Conservation (phyloP, 2,329 filamentous ascomycete species). For the Xylaria sp. region DNA sequence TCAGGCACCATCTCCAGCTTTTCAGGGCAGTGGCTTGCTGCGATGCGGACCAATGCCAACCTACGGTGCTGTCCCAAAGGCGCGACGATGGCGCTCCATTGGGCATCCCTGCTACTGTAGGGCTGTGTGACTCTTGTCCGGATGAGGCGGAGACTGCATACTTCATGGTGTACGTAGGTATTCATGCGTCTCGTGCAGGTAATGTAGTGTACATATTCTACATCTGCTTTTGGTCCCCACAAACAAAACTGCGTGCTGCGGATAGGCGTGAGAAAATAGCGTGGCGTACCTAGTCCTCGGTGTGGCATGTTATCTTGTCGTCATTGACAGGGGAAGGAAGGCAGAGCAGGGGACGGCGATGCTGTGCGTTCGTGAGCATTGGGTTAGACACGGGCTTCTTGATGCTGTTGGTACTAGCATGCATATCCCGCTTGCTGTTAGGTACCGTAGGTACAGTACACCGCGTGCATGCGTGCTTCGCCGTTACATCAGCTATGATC, state of each 20-base stretch:
- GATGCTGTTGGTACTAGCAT: conserved; percentile 10
- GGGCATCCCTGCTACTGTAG: conserved; percentile 6
- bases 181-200: neutral
- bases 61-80: no score
- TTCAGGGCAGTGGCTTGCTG: conserved; percentile 5
- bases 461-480: neutral
- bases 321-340: conserved; percentile 4
- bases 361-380: neutral
- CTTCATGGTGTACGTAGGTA: neutral
- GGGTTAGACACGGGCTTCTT: neutral
- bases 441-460: conserved; percentile 26
- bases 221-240: neutral
- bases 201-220: neutral
- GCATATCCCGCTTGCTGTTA: neutral
- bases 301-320: conserved; percentile 3
- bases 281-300: conserved; percentile 9
- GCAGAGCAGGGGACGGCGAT: neutral
- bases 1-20: conserved; percentile 18
- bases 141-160: conserved; percentile 22
- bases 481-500: conserved; percentile 23
- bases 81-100: no score
- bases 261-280: conserved; percentile 23
- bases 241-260: neutral
- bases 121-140: conserved; percentile 17
- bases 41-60: neutral